A percentile compares a stretch with the other conserved stretches of the same genome.
phyloP scores from a whole-genome alignment of 2,329 filamentous ascomycete species.

The Blumeria graminis region DNA sequence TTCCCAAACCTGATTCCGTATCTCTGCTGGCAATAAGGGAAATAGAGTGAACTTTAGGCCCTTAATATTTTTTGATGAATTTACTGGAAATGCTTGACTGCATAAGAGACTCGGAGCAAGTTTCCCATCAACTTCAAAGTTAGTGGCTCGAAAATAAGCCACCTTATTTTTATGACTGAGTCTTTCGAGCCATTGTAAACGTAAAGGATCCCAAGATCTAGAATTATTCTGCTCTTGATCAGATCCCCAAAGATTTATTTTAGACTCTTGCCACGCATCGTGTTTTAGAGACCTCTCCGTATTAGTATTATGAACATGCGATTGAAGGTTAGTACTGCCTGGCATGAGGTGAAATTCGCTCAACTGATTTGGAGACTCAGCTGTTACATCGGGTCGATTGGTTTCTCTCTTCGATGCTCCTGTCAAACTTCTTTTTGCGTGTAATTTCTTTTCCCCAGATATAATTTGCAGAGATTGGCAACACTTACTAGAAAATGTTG shows the following conservation, averaged over 20 bases:
- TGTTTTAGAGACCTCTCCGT: too few relatives aligned
- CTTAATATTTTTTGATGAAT: background rate
- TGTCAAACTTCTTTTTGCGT: too few relatives aligned
- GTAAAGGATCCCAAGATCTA: background rate
- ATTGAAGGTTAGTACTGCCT: too few relatives aligned
- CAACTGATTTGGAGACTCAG: too few relatives aligned
- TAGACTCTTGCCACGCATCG: too few relatives aligned
- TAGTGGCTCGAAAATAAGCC: background rate
- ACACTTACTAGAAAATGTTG: too few relatives aligned
- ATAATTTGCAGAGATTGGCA: too few relatives aligned
- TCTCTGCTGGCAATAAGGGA: conserved; percentile 2
- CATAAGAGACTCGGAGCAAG: background rate
- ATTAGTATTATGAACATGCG: too few relatives aligned
- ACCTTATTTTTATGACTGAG: background rate
- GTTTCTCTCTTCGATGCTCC: too few relatives aligned
- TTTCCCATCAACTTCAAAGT: background rate
- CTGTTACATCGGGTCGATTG: too few relatives aligned
- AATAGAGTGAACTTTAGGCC: background rate
- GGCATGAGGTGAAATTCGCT: too few relatives aligned
- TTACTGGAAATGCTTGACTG: background rate
- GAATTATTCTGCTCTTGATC: background rate
- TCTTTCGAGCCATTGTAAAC: background rate
- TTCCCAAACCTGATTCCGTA: conserved; percentile 5
- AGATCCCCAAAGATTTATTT: background rate
- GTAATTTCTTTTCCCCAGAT: too few relatives aligned